Evolutionary conservation across 1,284 basidiomycete genomes (phyloP), one percentile per base, ranked within the genome.

Genomic region (Clitocybe nebularis): DNA sequence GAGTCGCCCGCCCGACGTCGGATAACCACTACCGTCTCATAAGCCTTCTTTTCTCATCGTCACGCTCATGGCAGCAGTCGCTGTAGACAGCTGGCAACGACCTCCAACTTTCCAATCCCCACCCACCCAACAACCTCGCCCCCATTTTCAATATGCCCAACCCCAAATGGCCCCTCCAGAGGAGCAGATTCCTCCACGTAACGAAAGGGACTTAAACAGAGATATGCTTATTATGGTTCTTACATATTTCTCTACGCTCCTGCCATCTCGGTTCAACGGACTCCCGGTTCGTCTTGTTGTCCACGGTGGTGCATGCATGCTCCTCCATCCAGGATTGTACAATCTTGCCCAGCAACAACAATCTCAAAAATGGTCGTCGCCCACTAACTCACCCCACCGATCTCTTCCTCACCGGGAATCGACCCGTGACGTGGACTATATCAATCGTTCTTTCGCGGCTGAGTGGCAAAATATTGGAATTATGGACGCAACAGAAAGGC

Each of bases 251-350:
- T 76, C 81, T 2, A 55, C 58, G 0, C 67, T 70, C 10, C 60
- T 78, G 0, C 54, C 64, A 9, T 48, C 53, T 2, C 55, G 55
- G 9, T 83, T 83, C 53, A 62, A 68, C 21, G 54, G 55, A 10
- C 58, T 49, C 9, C 69, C 68, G 17, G 68, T 84, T 2, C 69
- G 74, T 9, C 67, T 85, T 16, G 75, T 83, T 38, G 66, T 82
- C 0, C 82, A 85, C 48, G 82, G 82, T 23, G 82, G 82, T 1
- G 80, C 77, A 0, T 78, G 79, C 43, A 82, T 84, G 78, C 70
- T 85, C 22, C 68, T 85, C 2, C 80, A 85, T 38, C 64, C 64
- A 0, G 54, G 58, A 0, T 63, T 79, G 6, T 61, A 62, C 38
- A 42, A 43, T 38, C 75, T 66, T 40, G 66, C 58, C 28, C 62